Base-by-base conservation (phyloP, 2,329 filamentous ascomycete genomes). In the Cryphonectria naterciae region DNA sequence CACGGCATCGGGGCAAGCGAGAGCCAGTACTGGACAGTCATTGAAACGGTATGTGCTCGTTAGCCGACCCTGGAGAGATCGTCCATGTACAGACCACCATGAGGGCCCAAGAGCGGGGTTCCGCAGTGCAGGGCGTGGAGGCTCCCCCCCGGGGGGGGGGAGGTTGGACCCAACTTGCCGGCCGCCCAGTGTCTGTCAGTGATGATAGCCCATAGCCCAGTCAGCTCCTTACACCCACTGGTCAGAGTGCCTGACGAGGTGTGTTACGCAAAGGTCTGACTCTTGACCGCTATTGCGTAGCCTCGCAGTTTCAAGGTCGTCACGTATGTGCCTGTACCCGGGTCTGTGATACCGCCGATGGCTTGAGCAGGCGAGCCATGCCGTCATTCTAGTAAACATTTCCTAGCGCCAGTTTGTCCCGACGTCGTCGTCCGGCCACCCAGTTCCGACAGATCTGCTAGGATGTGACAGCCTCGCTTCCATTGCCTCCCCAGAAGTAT, bases 221-320 rank as follows among this genome's bases (percentile, higher is more conserved):
- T 17, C 61, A 52, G 15, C 56, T 56, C 49, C 68, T 32, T 32
- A 32, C 32, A 32, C 32, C 4, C 3, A 63, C 56, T 56, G 32
- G 46, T 15, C 63, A 22, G 28, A 32, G 43, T 52, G 63, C 64
- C 68, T 67, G 64, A 63, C 43, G 63, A 63, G 32, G 46, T 63
- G 56, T 68, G 32, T 66, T 32, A 56, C 43, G 43, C 63, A 64
- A 56, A 56, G 22, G 19, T 41, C 39, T 68, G 56, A 67, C 49
- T 71, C 68, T 46, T 72, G 69, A 64, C 69, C 66, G 71, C 66
- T 71, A 58, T 35, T 66, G 71, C 65, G 71, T 65, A 67, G 71
- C 71, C 46, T 69, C n/a, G 32, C 66, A 70, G 71, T 73, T 73
- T 73, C 71, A 73, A 73, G 56, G 69, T 69, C 63, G 66, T 61